phyloP scores from a whole-genome alignment of 306 rosid genomes.

The Fragaria ananassa region DNA sequence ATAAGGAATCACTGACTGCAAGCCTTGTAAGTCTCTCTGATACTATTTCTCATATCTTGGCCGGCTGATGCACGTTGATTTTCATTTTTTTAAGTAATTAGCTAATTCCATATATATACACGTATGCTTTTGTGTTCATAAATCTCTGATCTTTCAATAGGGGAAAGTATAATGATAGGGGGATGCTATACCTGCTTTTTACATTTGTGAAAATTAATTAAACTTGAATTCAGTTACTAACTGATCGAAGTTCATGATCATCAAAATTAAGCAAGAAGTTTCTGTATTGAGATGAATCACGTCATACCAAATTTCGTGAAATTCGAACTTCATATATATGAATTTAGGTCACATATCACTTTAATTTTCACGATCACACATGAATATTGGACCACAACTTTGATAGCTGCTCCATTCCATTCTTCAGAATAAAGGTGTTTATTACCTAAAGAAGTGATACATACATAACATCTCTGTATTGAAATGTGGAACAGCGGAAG shows the following conservation, averaged over 20 bases:
- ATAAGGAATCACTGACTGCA: constrained; percentile 47
- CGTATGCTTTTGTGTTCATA: neutral
- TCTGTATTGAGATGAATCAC: neutral
- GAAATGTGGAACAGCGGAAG: neutral
- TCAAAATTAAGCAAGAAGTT: neutral
- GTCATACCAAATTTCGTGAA: neutral
- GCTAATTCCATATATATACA: neutral
- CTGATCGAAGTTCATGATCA: neutral
- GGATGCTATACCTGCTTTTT: neutral
- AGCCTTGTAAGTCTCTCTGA: constrained; percentile 52
- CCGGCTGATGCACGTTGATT: neutral
- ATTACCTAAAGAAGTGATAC: neutral
- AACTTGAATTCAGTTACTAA: neutral
- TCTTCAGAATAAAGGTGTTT: neutral
- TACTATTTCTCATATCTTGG: neutral
- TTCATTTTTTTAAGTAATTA: neutral
- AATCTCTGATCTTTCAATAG: neutral
- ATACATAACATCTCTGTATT: neutral
- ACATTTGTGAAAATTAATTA: neutral
- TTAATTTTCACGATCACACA: neutral
- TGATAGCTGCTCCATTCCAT: neutral
- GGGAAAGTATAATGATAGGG: neutral
- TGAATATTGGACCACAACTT: neutral
- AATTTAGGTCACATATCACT: neutral
- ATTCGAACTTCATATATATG: neutral